Conservation (phyloP, 139 green algal species). For the Closterium sp. region DNA sequence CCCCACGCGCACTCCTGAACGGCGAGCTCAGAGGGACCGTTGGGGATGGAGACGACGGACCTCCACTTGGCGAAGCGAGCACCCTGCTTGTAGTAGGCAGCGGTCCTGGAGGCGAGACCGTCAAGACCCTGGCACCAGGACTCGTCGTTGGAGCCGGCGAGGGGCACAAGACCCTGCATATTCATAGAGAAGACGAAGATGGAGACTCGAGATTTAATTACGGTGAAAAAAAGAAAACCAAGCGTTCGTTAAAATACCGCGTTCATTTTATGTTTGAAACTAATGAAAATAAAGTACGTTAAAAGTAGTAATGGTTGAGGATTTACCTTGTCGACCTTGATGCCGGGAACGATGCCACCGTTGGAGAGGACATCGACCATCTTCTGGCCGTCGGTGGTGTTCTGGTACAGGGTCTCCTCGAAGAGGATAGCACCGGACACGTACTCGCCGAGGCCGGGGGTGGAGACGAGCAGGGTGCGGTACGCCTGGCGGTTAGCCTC, state of each 20-base stretch:
- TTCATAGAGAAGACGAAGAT: not conserved
- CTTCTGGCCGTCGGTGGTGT: slow-evolving; percentile 71
- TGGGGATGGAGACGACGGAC: slow-evolving; percentile 87
- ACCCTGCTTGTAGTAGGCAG: slow-evolving; percentile 97
- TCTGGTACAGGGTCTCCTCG: slow-evolving; percentile 99
- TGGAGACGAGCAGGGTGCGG: slow-evolving; percentile 91
- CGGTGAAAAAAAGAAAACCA: not conserved
- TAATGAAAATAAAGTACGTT: too few relatives aligned
- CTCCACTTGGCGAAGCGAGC: slow-evolving; percentile 97
- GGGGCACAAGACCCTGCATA: slow-evolving; percentile 86
- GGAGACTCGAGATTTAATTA: not conserved
- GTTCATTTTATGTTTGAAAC: not conserved
- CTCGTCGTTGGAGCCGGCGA: slow-evolving; percentile 90
- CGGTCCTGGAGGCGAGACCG: slow-evolving; percentile 82
- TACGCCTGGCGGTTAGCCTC: slow-evolving; percentile 96
- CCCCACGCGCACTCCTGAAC: slow-evolving; percentile 90
- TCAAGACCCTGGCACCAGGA: slow-evolving; percentile 95
- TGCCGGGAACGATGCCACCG: slow-evolving; percentile 77
- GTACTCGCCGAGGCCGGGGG: slow-evolving; percentile 90
- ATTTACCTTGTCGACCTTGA: slow-evolving; percentile 84
- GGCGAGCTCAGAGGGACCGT: slow-evolving; percentile 74
- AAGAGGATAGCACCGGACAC: slow-evolving; percentile 93
- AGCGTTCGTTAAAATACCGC: not conserved
- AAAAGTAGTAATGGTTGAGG: too few relatives aligned
- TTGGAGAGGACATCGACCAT: slow-evolving; percentile 86